Base-by-base conservation (phyloP, 352 stramenopile genomes). In the Globisporangium radiosum region DNA sequence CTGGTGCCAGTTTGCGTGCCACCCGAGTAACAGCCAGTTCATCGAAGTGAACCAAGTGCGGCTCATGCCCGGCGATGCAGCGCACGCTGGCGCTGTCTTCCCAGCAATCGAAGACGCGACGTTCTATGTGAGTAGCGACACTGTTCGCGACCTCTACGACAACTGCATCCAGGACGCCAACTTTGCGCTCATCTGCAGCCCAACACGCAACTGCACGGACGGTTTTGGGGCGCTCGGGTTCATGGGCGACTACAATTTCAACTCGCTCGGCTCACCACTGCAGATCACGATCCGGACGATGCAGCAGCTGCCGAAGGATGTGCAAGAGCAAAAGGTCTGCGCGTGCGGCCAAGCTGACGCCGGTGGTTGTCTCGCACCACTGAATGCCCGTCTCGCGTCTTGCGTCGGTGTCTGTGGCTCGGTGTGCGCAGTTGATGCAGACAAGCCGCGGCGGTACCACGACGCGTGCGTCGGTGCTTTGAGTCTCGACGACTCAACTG, bases 1-100 rank as follows among this genome's bases (percentile, higher is more conserved):
- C 44, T 92, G 79, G 79, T 93, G 81, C 65, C 81, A 91, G 52
- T 89, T 86, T 55, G 78, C 78, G 6, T 93, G 84, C 61, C 82
- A 86, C 60, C 84, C 84, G 9, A 93, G 64, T 66, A 90, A 93
- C 63, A 86, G 76, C 48, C 66, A 86, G 64, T 93, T 88, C 49
- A 64, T 93, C 51, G 76, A 91, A 10, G 75, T 87, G 17, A 72
- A 73, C 2, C 77, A 90, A 48, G 79, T 93, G 2, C 75, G 77
- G 5, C 64, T 93, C 14, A 71, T 88, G 60, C 54, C 72, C 15
- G 75, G 77, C 52, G 78, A 91, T 54, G 51, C 54, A 1, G 65
- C 71, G 3, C 75, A 88, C 56, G 39, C 64, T 2, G 64, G 66
- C n/a, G 66, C 83, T 7, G 64, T 88, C 36, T 90, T 86, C 48